Percentiles rank a stretch among this genome's conserved stretches.
Evolutionary conservation across 177 flowering plant genomes (phyloP).

Genomic region (Tripterygium wilfordii): DNA sequence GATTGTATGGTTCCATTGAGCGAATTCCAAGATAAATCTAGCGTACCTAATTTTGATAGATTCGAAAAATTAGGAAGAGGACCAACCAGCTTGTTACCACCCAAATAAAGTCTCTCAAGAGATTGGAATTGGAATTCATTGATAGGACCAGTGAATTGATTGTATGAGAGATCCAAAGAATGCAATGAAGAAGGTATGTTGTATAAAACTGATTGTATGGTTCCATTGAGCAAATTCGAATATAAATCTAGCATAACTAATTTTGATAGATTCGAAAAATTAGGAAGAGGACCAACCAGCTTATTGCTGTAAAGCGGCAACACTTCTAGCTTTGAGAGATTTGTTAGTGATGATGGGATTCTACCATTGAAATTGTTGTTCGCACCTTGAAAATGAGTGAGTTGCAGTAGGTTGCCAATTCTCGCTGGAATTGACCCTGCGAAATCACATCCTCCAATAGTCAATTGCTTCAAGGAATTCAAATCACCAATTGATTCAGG

Average conservation of each 20-base stretch:
- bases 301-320: background rate
- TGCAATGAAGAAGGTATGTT: no score
- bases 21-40: background rate
- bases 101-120: no score
- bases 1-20: background rate
- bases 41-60: background rate
- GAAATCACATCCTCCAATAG: background rate
- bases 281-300: no score
- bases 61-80: slow-evolving; percentile 3
- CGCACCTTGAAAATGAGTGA: background rate
- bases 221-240: no score
- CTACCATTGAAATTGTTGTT: background rate
- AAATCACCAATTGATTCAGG: no score
- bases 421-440: background rate
- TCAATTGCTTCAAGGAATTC: background rate
- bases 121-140: no score
- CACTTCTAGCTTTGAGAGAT: background rate
- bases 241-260: no score
- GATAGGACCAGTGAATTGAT: no score
- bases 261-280: no score
- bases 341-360: slow-evolving; percentile 1
- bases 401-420: slow-evolving; percentile 1
- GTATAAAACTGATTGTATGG: no score
- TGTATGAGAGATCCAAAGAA: no score
- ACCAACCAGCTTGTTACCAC: no score